Conservation (phyloP, 2,329 filamentous ascomycete species). For the Verticillium nonalfalfae region DNA sequence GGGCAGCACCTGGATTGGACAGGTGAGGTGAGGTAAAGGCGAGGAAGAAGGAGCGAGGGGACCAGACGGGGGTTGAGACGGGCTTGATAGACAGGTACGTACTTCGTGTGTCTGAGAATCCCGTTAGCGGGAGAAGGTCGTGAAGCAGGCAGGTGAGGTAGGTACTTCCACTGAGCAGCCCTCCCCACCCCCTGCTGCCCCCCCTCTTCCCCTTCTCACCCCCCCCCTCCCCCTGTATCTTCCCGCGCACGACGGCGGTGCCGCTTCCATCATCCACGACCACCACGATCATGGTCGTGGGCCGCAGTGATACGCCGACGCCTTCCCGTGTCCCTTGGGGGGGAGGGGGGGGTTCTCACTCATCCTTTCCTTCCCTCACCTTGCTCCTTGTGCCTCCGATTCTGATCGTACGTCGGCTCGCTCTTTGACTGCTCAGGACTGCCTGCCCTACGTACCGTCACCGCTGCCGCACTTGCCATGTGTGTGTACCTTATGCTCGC, state of each 20-base stretch:
- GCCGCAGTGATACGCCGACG: background rate
- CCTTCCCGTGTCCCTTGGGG: background rate
- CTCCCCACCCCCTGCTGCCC: background rate
- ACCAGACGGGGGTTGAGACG: too few relatives aligned
- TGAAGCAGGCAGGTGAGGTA: too few relatives aligned
- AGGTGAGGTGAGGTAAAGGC: too few relatives aligned
- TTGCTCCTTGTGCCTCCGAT: conserved; percentile 9
- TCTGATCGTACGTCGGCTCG: conserved; percentile 2
- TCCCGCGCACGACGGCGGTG: background rate
- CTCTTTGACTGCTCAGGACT: background rate
- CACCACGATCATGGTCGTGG: background rate
- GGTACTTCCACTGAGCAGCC: background rate
- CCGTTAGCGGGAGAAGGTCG: too few relatives aligned
- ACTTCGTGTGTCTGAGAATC: background rate
- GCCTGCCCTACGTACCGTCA: background rate
- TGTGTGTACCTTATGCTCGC: background rate
- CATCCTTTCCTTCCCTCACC: conserved; percentile 2
- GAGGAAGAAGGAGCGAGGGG: too few relatives aligned
- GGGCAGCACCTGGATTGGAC: too few relatives aligned
- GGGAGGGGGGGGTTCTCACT: background rate
- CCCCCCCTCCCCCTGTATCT: background rate
- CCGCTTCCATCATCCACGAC: background rate
- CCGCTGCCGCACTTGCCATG: background rate
- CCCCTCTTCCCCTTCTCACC: background rate
- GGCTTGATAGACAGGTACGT: background rate